These are phyloP conservation scores for Flueggea neowawraea DNA, from an alignment of 441 rosid species.

Conservation along the genomic window DNA sequence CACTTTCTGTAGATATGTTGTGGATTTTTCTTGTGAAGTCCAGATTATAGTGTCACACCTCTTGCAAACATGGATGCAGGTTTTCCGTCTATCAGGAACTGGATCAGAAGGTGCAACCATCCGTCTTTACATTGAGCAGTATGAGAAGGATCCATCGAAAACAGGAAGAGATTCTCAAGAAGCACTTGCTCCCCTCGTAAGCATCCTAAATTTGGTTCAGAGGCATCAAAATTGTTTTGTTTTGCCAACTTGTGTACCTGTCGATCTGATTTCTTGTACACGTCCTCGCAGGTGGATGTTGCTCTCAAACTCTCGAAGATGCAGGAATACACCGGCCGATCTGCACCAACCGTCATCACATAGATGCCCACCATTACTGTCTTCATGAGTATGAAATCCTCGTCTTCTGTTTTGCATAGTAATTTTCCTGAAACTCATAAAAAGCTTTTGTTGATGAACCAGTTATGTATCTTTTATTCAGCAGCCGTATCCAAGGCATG, in stretches of 20 bases:
- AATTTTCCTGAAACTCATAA: background rate
- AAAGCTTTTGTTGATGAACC: no score
- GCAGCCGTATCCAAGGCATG: background rate
- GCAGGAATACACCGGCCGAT: constrained; percentile 90
- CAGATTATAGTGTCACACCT: background rate
- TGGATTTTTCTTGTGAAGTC: no score
- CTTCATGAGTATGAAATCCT: background rate
- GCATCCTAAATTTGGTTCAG: constrained; percentile 12
- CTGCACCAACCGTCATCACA: constrained; percentile 94
- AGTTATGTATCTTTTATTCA: no score
- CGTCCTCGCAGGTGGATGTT: constrained; percentile 63
- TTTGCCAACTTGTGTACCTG: no score
- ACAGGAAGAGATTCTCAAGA: constrained; percentile 87
- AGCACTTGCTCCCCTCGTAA: constrained; percentile 89
- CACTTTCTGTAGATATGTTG: no score
- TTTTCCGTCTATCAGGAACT: constrained; percentile 98
- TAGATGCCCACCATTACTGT: constrained; percentile 16
- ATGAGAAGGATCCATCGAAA: constrained; percentile 88
- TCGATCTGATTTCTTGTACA: background rate
- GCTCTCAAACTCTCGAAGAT: constrained; percentile 91
- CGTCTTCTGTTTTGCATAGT: background rate
- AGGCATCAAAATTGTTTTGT: no score
- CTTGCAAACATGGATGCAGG: constrained; percentile 30
- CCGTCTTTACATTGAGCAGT: constrained; percentile 94
- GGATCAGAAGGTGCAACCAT: constrained; percentile 99